phyloP scores from a whole-genome alignment of 768 basidiomycete species.

The Podaxis pistillaris region DNA sequence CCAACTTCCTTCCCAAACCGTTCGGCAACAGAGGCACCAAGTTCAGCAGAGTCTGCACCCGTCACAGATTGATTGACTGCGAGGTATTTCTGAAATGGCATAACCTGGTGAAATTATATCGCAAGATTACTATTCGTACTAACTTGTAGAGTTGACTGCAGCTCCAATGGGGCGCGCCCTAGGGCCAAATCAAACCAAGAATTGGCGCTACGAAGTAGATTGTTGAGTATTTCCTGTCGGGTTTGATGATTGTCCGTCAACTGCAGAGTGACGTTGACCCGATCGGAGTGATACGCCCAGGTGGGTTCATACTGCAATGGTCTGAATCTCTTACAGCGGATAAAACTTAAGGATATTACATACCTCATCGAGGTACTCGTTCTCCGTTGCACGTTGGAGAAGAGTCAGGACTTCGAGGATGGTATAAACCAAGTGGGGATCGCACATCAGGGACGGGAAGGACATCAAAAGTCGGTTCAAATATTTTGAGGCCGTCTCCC shows the following conservation, averaged over 20 bases:
- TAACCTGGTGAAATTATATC: constrained; percentile 2
- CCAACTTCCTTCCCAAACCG: constrained; percentile 82
- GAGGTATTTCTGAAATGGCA: constrained; percentile 75
- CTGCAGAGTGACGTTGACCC: constrained; percentile 70
- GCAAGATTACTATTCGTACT: constrained; percentile 17
- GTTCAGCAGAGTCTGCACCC: constrained; percentile 76
- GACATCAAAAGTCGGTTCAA: constrained; percentile 83
- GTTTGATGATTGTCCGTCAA: constrained; percentile 84
- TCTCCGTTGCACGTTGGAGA: constrained; percentile 83
- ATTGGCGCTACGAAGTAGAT: constrained; percentile 70
- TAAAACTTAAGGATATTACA: constrained; percentile 16
- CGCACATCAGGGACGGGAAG: constrained; percentile 94
- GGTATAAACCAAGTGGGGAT: constrained; percentile 80
- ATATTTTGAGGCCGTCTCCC: constrained; percentile 81
- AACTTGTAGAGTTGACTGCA: constrained; percentile 91
- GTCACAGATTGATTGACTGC: constrained; percentile 67
- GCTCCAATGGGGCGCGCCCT: constrained; percentile 84
- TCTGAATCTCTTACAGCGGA: not conserved
- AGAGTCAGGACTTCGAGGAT: constrained; percentile 91
- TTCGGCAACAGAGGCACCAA: constrained; percentile 89
- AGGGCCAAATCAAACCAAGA: constrained; percentile 88
- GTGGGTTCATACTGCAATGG: constrained; percentile 78
- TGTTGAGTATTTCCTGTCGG: constrained; percentile 79
- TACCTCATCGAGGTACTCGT: constrained; percentile 91
- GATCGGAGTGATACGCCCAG: constrained; percentile 80